Base-by-base conservation (phyloP, 2,329 filamentous ascomycete species). In the Aquanectria penicillioides region DNA sequence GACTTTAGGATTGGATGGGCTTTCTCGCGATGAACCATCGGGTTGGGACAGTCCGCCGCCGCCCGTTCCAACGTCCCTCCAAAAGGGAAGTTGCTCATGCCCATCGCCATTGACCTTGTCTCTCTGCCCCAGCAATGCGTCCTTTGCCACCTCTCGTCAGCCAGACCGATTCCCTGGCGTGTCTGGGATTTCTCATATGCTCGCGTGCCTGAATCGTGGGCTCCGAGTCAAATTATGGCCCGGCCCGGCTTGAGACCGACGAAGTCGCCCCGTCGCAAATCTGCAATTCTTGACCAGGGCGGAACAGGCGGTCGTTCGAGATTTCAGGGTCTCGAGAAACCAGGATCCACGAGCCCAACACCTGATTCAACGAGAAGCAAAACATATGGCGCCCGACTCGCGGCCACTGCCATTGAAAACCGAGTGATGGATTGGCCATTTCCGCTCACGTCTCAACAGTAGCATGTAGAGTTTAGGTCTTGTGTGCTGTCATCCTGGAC, bases 171-270 rank as follows among this genome's bases (percentile, higher is more conserved):
- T 25, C 38, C 17, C 22, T 25, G 36, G 15, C 15, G 18, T 25
- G 34, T 36, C 26, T 15, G 43, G 25, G 22, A 25, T 57, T 26
- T 34, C 41, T 20, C 13, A 29, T 28, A 23, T 58, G 62, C 59
- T 68, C 66, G 66, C 59, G 65, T 68, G 66, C 50, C 36, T 47
- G 31, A 43, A 41, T 56, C 33, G 44, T 44, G 37, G 31, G 31
- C n/a, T 34, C 51, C 33, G 51, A 46, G 53, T 47, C 50, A 18
- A 46, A 36, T 18, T 29, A 17, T 31, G 25, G 23, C 37, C 38
- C 31, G 37, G 17, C 51, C 25, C 25, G 26, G 18, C 18, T 23
- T 6, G 17, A 20, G 33, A 28, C 29, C 47, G 28, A 26, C 28
- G n/a, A n/a, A 12, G 15, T 28, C 13, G 34, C 34, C 29, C 23